A percentile compares a stretch with the other conserved stretches of the same genome.
These are phyloP conservation scores for Ilex aquifolium DNA, from an alignment of 257 asterid genomes.

Conservation along the genomic window DNA sequence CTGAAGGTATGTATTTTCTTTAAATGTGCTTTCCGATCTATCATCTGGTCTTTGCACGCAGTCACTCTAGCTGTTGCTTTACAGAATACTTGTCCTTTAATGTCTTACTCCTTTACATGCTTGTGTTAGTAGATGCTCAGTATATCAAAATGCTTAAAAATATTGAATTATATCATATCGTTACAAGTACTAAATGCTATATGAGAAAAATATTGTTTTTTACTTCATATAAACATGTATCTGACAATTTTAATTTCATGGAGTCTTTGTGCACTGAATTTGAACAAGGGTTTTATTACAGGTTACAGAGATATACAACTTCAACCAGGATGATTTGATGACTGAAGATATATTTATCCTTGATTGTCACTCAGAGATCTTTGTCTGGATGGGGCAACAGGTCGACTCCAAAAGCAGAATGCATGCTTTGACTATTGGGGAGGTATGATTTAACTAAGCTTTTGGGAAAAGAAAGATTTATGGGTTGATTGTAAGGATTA, in stretches of 20 bases:
- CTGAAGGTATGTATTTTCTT: slow-evolving; percentile 55
- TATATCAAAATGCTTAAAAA: neutral
- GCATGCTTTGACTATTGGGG: slow-evolving; percentile 69
- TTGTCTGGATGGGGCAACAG: slow-evolving; percentile 86
- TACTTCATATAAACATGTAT: no score
- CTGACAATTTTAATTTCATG: neutral
- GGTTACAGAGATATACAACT: slow-evolving; percentile 92
- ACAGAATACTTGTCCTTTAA: neutral
- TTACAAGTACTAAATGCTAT: no score
- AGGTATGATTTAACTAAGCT: slow-evolving; percentile 39
- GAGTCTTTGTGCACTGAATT: neutral
- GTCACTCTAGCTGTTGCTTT: neutral
- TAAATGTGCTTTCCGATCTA: neutral
- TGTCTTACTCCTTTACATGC: neutral
- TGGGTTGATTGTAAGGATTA: no score
- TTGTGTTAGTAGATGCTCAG: neutral
- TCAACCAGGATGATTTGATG: slow-evolving; percentile 91
- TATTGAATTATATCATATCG: neutral
- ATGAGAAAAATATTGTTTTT: neutral
- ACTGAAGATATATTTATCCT: slow-evolving; percentile 89
- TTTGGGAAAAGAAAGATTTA: no score
- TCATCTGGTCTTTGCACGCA: no score
- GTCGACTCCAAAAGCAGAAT: slow-evolving; percentile 63
- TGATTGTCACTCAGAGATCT: slow-evolving; percentile 81
- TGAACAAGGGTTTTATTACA: slow-evolving; percentile 25